Evolutionary conservation across 2,329 filamentous ascomycete species (phyloP), one percentile per base, ranked within the genome.

Genomic region (Rhexocercosporidium sp.): DNA sequence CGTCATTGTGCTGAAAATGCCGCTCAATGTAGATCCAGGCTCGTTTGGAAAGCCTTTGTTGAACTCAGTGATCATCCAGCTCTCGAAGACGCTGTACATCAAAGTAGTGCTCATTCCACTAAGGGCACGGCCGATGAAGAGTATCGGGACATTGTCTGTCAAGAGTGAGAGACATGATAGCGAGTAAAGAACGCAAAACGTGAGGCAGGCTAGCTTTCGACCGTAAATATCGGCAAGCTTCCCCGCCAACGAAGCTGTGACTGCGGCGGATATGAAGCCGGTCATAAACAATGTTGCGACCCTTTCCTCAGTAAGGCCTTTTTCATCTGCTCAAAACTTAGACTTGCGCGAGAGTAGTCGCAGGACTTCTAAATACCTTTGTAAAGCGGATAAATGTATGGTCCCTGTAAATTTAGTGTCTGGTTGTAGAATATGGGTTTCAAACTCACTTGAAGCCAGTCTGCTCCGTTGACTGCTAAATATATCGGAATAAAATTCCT

Each of bases 1-100:
- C 2, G 82, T 82, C 77, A 85, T 82, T 29, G 79, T 78, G 7
- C 83, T 83, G 71, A 86, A 87, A 5, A 88, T 81, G 34, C 78
- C 75, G 62, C 81, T 81, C 22, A 89, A 77, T 27, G 80, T 56
- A 79, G 79, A 14, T 78, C 73, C 25, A 77, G 77, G 29, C 22
- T 81, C 76, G 31, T 79, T 78, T 1, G 84, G 71, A n/a, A 79
- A 79, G 37, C 80, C 75, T 34, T 78, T 74, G 62, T 85, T 82
- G 70, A 82, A 88, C 69, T 88, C 86, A 51, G 83, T 82, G 27
- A 89, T 82, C 80, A 89, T 85, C 86, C 86, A 89, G 70, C 83
- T 86, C 75, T 89, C 86, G 69, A 88, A 88, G 2, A 83, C 84
- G 46, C 82, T 86, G 78, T 85, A 88, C 34, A 89, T 79, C 39